These are phyloP conservation scores for Fusarium algeriense DNA, from an alignment of 2,329 filamentous ascomycete genomes.

Conservation along the genomic window DNA sequence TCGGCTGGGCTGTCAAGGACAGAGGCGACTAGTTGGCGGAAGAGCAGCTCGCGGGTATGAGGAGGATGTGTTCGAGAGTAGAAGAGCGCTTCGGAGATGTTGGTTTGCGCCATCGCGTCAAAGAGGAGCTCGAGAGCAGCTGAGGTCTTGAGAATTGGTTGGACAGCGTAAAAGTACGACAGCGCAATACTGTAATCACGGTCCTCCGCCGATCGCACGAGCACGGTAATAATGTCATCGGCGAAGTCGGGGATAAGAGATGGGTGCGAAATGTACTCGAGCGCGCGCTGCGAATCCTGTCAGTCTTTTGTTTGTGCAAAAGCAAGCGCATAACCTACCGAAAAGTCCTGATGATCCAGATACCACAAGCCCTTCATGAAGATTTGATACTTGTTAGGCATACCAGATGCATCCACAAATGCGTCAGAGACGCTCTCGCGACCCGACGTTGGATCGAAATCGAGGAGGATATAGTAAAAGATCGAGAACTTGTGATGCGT, in stretches of 20 bases:
- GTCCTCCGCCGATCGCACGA: constrained; percentile 71
- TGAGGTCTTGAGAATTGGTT: constrained; percentile 75
- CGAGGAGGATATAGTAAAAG: constrained; percentile 85
- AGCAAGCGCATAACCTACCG: constrained; percentile 54
- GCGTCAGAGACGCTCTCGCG: constrained; percentile 63
- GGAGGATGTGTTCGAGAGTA: constrained; percentile 77
- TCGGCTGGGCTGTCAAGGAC: constrained; percentile 62
- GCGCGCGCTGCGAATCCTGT: constrained; percentile 63
- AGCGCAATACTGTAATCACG: constrained; percentile 75
- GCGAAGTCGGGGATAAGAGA: constrained; percentile 84
- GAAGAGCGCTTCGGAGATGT: constrained; percentile 78
- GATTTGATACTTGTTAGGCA: constrained; percentile 81
- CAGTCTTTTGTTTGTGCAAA: background rate
- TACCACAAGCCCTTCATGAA: constrained; percentile 88
- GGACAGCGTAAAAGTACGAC: constrained; percentile 82
- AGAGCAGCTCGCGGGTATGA: constrained; percentile 70
- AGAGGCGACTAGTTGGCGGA: constrained; percentile 73
- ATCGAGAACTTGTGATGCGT: constrained; percentile 85
- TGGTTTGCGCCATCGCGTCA: constrained; percentile 74
- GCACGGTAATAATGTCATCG: constrained; percentile 80
- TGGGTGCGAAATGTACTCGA: constrained; percentile 83
- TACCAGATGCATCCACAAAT: constrained; percentile 72
- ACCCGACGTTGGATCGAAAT: constrained; percentile 70
- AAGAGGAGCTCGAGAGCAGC: constrained; percentile 76
- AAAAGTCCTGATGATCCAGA: constrained; percentile 78